Evolutionary conservation across 805 yeast species (phyloP).

Genomic region (Candida maris): DNA sequence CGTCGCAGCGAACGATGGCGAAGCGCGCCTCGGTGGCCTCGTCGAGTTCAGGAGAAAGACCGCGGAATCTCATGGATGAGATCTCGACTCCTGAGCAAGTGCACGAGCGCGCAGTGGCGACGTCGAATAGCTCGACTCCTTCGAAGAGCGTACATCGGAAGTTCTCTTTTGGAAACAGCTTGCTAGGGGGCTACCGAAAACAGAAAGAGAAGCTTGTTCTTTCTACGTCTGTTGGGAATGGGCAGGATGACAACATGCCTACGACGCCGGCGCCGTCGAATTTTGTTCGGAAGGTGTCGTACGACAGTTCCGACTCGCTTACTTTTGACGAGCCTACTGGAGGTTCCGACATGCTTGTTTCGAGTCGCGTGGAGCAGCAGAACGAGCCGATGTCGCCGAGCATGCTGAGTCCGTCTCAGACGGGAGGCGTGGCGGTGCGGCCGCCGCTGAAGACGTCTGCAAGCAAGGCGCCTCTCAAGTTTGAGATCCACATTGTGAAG

Average conservation of each 20-base stretch:
- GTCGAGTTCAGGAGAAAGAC: conserved; percentile 16
- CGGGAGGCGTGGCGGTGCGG: conserved; percentile 3
- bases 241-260: conserved; percentile 44
- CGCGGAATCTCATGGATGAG: conserved; percentile 11
- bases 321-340: conserved; percentile 52
- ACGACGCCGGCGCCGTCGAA: conserved; percentile 39
- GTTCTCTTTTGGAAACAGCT: conserved; percentile 58
- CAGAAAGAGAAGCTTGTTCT: conserved; percentile 39
- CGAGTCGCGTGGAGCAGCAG: conserved; percentile 55
- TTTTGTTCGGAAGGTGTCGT: conserved; percentile 32
- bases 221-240: conserved; percentile 32
- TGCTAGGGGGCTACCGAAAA: conserved; percentile 50
- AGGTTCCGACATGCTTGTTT: conserved; percentile 57
- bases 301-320: conserved; percentile 58
- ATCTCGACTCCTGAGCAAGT: conserved; percentile 12
- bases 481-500: conserved; percentile 88
- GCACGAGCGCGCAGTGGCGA: conserved; percentile 17
- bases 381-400: conserved; percentile 20
- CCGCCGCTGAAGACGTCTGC: conserved; percentile 14
- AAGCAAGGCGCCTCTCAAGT: conserved; percentile 64
- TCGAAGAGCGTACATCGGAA: conserved; percentile 48
- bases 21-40: conserved; percentile 22
- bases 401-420: conserved; percentile 7
- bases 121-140: conserved; percentile 32
- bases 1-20: conserved; percentile 16